These are phyloP conservation scores for Naganishia antarctica DNA, from an alignment of 768 basidiomycete genomes.

Conservation along the genomic window DNA sequence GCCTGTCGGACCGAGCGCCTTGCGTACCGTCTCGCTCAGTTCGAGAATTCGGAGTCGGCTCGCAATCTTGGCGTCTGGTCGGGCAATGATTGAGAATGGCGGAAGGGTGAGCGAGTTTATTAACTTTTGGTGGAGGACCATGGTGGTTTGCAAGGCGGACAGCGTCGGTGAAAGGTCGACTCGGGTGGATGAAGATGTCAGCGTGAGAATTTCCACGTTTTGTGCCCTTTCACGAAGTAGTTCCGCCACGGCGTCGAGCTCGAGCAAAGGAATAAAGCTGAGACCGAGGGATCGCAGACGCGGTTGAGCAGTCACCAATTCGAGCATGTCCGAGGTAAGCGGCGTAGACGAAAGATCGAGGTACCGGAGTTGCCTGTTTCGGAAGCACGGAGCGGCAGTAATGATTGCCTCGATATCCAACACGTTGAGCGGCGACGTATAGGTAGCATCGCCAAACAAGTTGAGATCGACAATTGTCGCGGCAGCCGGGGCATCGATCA, in stretches of 20 bases:
- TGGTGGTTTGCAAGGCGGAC: conserved; percentile 61
- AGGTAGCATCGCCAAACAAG: conserved; percentile 83
- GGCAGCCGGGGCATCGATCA: conserved; percentile 65
- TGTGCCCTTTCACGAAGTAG: conserved; percentile 67
- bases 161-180: conserved; percentile 58
- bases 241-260: conserved; percentile 60
- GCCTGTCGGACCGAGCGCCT: conserved; percentile 69
- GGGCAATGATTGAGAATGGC: conserved; percentile 63
- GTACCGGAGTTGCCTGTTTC: conserved; percentile 68
- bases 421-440: conserved; percentile 64
- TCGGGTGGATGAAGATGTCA: conserved; percentile 68
- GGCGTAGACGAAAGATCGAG: conserved; percentile 84
- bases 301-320: conserved; percentile 61
- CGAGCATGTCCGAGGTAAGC: conserved; percentile 58
- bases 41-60: conserved; percentile 84
- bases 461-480: conserved; percentile 63
- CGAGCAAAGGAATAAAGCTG: conserved; percentile 72
- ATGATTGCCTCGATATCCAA: conserved; percentile 67
- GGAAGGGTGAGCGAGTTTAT: conserved; percentile 74
- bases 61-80: conserved; percentile 38
- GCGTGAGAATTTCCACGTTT: conserved; percentile 78
- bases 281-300: conserved; percentile 81
- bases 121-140: conserved; percentile 69
- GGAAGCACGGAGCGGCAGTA: conserved; percentile 71
- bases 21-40: conserved; percentile 65